These are phyloP conservation scores for Petunia axillaris DNA, from an alignment of 257 asterid species.

Conservation along the genomic window DNA sequence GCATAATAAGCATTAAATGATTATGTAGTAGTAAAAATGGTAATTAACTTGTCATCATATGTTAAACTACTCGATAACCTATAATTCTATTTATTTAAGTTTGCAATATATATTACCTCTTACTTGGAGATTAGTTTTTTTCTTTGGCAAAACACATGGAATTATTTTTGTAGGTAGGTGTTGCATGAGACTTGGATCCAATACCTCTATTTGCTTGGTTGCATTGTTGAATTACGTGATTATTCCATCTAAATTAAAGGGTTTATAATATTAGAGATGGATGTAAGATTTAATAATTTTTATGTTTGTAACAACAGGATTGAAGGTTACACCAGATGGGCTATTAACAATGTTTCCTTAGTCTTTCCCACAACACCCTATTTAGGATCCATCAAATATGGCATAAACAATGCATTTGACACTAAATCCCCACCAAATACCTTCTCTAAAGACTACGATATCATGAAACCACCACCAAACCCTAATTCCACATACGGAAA, in stretches of 20 bases:
- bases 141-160: not conserved
- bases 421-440: conserved; percentile 46
- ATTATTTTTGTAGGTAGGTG: not conserved
- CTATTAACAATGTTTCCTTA: conserved; percentile 75
- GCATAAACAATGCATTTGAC: conserved; percentile 49
- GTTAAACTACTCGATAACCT: not conserved
- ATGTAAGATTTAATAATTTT: not conserved
- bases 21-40: not conserved
- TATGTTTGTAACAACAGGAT: conserved; percentile 25
- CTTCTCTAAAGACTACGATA: conserved; percentile 43
- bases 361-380: conserved; percentile 71
- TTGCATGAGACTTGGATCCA: not conserved
- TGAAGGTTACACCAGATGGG: conserved; percentile 67
- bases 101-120: not conserved
- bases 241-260: not conserved
- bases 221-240: not conserved
- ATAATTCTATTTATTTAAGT: not conserved
- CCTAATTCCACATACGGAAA: conserved; percentile 61
- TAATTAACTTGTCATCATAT: not conserved
- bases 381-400: conserved; percentile 56
- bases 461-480: conserved; percentile 54
- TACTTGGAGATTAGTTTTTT: not conserved
- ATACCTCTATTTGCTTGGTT: not conserved
- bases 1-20: not conserved
- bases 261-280: not conserved